Base-by-base conservation (phyloP, 1,139 yeast species). In the Suhomyces guaymorum region DNA sequence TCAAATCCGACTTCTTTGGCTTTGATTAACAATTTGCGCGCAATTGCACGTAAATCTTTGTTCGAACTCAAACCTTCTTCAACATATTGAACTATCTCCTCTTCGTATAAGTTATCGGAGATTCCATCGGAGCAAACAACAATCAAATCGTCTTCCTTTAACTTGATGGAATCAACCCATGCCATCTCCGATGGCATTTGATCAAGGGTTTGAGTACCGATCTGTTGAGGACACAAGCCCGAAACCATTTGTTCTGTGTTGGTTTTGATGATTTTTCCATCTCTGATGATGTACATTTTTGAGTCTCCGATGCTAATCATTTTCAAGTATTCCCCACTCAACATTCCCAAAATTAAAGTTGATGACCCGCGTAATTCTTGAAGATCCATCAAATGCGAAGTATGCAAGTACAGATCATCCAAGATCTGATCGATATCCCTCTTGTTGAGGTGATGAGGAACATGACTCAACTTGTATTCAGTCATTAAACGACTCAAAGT, bases 271-370 rank as follows among this genome's bases (percentile, higher is more conserved):
- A 76, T 57, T 34, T 70, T 57, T 2, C 75, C 77, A 31, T 74
- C 66, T 41, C 83, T 54, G 18, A 76, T 61, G 12, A 78, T 60
- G 48, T 64, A 76, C 15, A 78, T 44, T 41, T 70, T 70, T 5
- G 78, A 71, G 48, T 78, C 83, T 1, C 83, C 83, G 22, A 78
- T 75, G 48, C 76, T 73, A 17, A 75, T 61, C 56, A 75, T 66
- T 41, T 73, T 69, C 37, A 72, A 54, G 32, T 54, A 51, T 27
- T 65, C 70, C n/a, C 78, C 80, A 42, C 72, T 65, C 32, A 77
- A 59, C 75, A 75, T 72, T 7, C 73, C 72, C 35, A 75, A 56
- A 2, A 75, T 52, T 25, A 76, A 60, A 2, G 83, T 78, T 5
- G 81, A 75, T 1, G 78, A 72, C 1, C 83, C 83, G 28, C 61